Percentiles rank a stretch among this genome's conserved stretches.
phyloP scores from a whole-genome alignment of 768 basidiomycete genomes.

The Rhizopogon roseolus region DNA sequence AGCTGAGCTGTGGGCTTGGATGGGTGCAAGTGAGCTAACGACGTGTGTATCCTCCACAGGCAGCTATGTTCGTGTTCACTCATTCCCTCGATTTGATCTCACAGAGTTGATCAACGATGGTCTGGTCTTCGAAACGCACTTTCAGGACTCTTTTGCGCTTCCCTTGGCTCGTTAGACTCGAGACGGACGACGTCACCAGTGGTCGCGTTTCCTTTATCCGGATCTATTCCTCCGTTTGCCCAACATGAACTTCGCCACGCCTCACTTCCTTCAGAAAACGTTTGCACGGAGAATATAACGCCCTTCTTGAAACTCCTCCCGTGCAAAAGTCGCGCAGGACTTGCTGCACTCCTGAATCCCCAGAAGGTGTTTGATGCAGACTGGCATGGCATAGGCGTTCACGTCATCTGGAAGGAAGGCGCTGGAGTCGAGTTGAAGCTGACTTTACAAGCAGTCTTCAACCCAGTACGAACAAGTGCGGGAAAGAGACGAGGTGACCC shows the following conservation, averaged over 20 bases:
- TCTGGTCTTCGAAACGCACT: conserved; percentile 81
- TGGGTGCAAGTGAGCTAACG: conserved; percentile 57
- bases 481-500: conserved; percentile 51
- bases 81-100: neutral
- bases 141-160: conserved; percentile 93
- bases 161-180: conserved; percentile 73
- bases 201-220: conserved; percentile 61
- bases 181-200: conserved; percentile 68
- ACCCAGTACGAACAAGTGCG: conserved; percentile 61
- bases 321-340: conserved; percentile 84
- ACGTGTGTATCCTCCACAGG: conserved; percentile 33
- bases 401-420: conserved; percentile 59
- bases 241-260: conserved; percentile 68
- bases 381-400: conserved; percentile 86
- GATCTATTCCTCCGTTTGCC: conserved; percentile 40
- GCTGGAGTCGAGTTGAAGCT: conserved; percentile 62
- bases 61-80: conserved; percentile 1
- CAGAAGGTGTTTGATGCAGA: conserved; percentile 85
- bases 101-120: conserved; percentile 77
- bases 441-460: conserved; percentile 70
- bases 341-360: conserved; percentile 79
- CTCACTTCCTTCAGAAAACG: conserved; percentile 73
- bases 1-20: conserved; percentile 90
- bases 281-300: conserved; percentile 97
- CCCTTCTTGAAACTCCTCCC: conserved; percentile 94